These are phyloP conservation scores for Platismatia glauca DNA, from an alignment of 495 filamentous ascomycete species.

Conservation along the genomic window DNA sequence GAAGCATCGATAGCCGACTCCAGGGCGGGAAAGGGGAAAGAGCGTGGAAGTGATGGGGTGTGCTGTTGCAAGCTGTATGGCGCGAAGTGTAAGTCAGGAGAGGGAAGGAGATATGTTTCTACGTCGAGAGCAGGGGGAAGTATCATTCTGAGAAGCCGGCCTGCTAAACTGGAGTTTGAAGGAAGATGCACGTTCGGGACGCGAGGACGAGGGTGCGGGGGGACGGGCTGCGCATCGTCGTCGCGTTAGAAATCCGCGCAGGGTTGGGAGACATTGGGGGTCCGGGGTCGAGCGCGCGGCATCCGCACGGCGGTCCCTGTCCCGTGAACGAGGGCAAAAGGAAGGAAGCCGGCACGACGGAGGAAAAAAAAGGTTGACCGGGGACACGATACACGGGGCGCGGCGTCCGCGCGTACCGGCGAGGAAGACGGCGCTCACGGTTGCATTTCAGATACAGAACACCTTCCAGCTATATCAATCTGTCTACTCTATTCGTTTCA, in stretches of 20 bases:
- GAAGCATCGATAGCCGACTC: too few relatives aligned
- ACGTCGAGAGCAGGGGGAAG: not conserved
- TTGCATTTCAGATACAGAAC: not conserved
- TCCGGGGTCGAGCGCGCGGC: not conserved
- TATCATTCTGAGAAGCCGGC: not conserved
- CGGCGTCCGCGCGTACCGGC: not conserved
- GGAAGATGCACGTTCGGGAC: not conserved
- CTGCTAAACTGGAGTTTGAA: not conserved
- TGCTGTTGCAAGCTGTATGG: not conserved
- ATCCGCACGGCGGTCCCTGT: not conserved
- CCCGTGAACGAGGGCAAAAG: not conserved
- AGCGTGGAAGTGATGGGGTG: not conserved
- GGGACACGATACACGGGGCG: not conserved
- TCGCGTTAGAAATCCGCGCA: not conserved
- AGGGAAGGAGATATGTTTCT: not conserved
- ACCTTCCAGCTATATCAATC: not conserved
- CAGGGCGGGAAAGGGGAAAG: not conserved
- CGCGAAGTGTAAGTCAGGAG: not conserved
- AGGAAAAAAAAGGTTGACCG: not conserved
- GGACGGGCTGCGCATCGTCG: not conserved
- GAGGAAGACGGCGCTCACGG: not conserved
- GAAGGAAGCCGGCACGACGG: not conserved
- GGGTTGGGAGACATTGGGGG: not conserved
- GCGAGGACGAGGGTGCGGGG: not conserved
- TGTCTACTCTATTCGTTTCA: not conserved